Evolutionary conservation across 306 rosid genomes (phyloP).

Genomic region (Cucurbita maxima): DNA sequence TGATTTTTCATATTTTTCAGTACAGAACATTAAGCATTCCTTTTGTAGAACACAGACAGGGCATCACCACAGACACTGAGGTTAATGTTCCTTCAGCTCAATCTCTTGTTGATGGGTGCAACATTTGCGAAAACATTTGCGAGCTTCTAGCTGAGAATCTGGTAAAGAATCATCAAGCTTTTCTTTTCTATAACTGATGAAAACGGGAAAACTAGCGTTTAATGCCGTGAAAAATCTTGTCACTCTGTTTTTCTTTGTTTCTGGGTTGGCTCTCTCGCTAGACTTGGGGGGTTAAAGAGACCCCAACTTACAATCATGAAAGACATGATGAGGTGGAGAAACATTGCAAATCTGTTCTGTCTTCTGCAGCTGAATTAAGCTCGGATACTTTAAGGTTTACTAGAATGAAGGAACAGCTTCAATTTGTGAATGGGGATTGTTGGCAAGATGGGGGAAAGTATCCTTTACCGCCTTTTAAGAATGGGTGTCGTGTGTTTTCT

Average conservation of each 20-base stretch:
- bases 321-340: constrained; percentile 51
- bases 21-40: neutral
- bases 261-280: too few relatives aligned
- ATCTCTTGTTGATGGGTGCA: neutral
- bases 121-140: neutral
- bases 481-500: neutral
- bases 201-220: neutral
- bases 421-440: constrained; percentile 79
- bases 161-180: neutral
- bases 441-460: constrained; percentile 38
- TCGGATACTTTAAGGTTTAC: constrained; percentile 22
- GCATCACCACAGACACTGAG: neutral
- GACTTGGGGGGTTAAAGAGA: neutral
- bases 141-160: neutral
- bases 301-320: constrained; percentile 37
- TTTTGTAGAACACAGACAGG: neutral
- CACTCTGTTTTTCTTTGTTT: constrained; percentile 1
- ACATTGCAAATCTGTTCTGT: constrained; percentile 45
- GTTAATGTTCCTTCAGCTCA: neutral
- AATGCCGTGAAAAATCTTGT: neutral
- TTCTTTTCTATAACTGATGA: neutral
- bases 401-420: constrained; percentile 41
- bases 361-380: constrained; percentile 54
- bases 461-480: constrained; percentile 68
- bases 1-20: neutral